phyloP scores from a whole-genome alignment of 495 filamentous ascomycete genomes.

The Aspergillus affinis region DNA sequence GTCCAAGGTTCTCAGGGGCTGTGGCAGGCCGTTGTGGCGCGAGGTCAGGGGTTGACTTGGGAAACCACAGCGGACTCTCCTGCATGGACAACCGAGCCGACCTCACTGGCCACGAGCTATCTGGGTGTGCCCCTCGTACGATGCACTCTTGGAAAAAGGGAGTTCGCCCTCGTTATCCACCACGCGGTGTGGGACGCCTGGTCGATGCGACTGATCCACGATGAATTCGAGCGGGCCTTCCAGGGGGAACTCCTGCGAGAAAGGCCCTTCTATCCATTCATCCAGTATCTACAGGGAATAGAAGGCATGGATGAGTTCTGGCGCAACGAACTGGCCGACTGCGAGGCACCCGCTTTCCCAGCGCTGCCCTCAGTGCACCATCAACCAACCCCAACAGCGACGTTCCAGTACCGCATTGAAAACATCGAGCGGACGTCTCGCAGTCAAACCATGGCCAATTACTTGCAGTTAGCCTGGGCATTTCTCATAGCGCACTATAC shows the following conservation, averaged over 20 bases:
- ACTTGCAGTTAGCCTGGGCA: constrained; percentile 36
- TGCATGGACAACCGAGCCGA: constrained; percentile 23
- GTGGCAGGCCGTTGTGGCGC: constrained; percentile 48
- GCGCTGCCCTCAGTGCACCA: constrained; percentile 43
- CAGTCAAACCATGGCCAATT: constrained; percentile 20
- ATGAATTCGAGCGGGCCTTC: constrained; percentile 13
- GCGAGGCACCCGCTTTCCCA: constrained; percentile 40
- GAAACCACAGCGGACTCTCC: constrained; percentile 26
- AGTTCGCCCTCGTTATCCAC: constrained; percentile 20
- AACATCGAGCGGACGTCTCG: background rate
- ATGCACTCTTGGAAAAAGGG: constrained; percentile 28
- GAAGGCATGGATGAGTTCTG: constrained; percentile 22
- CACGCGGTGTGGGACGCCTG: constrained; percentile 23
- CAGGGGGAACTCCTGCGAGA: background rate
- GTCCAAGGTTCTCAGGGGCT: constrained; percentile 40
- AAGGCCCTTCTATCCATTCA: constrained; percentile 17
- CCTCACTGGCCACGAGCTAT: no score
- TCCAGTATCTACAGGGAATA: constrained; percentile 19
- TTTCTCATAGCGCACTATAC: constrained; percentile 29
- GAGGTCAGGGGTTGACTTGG: constrained; percentile 34
- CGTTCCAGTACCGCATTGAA: background rate
- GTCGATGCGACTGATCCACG: constrained; percentile 13
- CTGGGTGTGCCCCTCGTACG: constrained; percentile 46
- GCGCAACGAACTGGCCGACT: constrained; percentile 36
- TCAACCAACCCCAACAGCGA: constrained; percentile 22